A percentile compares a stretch with the other conserved stretches of the same genome.
phyloP scores from a whole-genome alignment of 148 eudicot genomes.

The Nyssa sinensis region DNA sequence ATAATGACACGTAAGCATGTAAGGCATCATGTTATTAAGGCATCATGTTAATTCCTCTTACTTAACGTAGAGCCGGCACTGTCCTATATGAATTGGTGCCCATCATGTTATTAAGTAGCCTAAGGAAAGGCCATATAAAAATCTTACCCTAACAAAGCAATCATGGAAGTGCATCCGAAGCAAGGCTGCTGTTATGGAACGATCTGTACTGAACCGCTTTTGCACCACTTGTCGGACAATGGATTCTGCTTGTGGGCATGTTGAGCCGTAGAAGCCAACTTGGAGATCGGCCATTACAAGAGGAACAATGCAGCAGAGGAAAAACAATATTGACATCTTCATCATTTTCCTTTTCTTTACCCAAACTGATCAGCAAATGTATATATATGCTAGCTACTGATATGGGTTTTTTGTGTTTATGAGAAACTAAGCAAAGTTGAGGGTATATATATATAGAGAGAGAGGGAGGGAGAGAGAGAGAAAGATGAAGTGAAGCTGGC shows the following conservation, averaged over 20 bases:
- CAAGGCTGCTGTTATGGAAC: conserved; percentile 19
- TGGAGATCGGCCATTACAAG: conserved; percentile 12
- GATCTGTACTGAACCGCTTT: conserved; percentile 10
- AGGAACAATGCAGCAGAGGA: neutral
- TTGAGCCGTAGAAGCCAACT: conserved; percentile 24
- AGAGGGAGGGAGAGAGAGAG: neutral
- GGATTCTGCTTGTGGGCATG: conserved; percentile 28
- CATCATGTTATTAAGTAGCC: no score
- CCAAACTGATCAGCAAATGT: no score
- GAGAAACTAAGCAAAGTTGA: neutral
- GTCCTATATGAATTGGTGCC: no score
- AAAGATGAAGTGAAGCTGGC: no score
- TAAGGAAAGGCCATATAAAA: no score
- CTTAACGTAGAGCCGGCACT: no score
- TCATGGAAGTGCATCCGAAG: conserved; percentile 41
- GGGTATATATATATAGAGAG: neutral
- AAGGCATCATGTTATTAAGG: no score
- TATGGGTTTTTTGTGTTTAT: no score
- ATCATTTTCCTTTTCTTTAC: neutral
- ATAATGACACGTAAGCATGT: no score
- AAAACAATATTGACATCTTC: neutral
- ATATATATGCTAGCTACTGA: no score
- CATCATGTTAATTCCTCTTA: no score
- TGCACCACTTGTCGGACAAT: conserved; percentile 24
- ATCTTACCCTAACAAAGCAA: conserved; percentile 30